Evolutionary conservation across 73 alveolate genomes (phyloP).

Genomic region (Paramecium caudatum): DNA sequence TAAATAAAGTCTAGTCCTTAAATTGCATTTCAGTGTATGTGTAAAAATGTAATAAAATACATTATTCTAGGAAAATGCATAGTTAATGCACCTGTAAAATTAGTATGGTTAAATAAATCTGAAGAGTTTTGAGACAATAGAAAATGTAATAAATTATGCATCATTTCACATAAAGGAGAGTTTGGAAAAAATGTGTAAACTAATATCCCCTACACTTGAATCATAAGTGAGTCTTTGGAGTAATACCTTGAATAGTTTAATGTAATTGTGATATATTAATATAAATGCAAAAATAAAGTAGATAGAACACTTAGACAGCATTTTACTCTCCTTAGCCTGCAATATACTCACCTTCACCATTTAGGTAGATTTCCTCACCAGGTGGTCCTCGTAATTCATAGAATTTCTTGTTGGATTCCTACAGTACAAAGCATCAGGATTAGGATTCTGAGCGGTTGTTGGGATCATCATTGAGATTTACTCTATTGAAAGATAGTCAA

Average conservation of each 20-base stretch:
- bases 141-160: neutral
- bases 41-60: neutral
- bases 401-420: slow-evolving; percentile 6
- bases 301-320: slow-evolving; percentile 46
- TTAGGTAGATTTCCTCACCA: neutral
- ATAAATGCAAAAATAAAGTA: slow-evolving; percentile 41
- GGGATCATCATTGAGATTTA: slow-evolving; percentile 1
- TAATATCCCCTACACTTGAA: neutral
- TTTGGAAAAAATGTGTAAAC: neutral
- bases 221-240: neutral
- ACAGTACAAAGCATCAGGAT: slow-evolving; percentile 16
- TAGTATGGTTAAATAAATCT: neutral
- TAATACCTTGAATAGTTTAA: neutral
- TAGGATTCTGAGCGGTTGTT: slow-evolving; percentile 11
- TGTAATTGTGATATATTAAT: neutral
- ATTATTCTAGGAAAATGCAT: neutral
- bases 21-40: slow-evolving; percentile 27
- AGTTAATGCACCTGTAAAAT: neutral
- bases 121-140: neutral
- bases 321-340: slow-evolving; percentile 41
- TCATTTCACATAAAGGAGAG: neutral
- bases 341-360: neutral
- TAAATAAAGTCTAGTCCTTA: neutral
- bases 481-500: neutral
- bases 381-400: slow-evolving; percentile 50